A percentile compares a stretch with the other conserved stretches of the same genome.
phyloP scores from a whole-genome alignment of 176 grass and related monocot genomes.

The Avena atlantica region DNA sequence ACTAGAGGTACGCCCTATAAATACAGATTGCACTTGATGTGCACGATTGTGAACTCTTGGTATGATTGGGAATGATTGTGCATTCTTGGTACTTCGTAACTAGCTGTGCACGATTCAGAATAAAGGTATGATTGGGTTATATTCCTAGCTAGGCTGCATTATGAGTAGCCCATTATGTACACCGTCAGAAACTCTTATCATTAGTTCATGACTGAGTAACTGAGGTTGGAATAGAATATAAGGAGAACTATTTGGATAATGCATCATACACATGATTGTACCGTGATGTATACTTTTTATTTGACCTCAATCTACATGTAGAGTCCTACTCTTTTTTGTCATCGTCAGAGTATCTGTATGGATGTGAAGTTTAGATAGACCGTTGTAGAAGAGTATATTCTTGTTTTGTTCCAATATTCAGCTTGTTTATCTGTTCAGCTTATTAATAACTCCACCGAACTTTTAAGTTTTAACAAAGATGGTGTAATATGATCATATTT shows the following conservation, averaged over 20 bases:
- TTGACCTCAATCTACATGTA: neutral
- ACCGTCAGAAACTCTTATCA: neutral
- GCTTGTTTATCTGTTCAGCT: no score
- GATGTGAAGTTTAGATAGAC: neutral
- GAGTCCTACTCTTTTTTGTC: neutral
- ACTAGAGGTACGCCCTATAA: no score
- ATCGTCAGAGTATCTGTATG: neutral
- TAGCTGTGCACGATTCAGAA: no score
- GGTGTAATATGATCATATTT: no score
- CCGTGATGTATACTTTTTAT: neutral
- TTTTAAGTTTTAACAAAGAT: no score
- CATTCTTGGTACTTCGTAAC: no score
- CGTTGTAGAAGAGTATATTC: neutral
- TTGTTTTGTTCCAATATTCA: neutral
- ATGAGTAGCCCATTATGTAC: neutral
- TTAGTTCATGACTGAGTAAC: neutral
- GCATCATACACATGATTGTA: neutral
- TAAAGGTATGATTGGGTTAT: no score
- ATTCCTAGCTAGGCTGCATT: neutral
- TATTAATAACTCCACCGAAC: no score
- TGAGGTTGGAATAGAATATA: neutral
- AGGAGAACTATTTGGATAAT: neutral
- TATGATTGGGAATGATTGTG: no score
- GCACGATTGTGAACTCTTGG: no score
- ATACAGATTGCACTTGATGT: no score